These are phyloP conservation scores for Penicillium sp. DNA, from an alignment of 2,329 filamentous ascomycete genomes.

Conservation along the genomic window DNA sequence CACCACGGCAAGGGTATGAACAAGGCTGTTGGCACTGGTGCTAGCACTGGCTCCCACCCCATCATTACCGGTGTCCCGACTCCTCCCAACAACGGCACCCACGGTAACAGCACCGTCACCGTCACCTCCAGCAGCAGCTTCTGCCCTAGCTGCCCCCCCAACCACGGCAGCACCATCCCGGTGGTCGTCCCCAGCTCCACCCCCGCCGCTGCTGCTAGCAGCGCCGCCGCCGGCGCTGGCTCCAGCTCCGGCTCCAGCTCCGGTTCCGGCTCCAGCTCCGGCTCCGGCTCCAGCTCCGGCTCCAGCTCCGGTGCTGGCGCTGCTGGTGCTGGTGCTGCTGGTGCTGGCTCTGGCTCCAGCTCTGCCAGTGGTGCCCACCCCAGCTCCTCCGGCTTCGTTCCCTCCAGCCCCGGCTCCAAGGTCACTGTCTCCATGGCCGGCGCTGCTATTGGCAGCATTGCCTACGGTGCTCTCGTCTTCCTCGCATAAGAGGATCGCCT, in stretches of 20 bases:
- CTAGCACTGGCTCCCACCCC: conserved; percentile 20
- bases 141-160: too few relatives aligned
- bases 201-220: not conserved
- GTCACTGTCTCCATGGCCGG: conserved; percentile 24
- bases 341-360: conserved; percentile 1
- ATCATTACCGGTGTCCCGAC: conserved; percentile 16
- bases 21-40: conserved; percentile 6
- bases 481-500: conserved; percentile 23
- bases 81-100: conserved; percentile 9
- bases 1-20: not conserved
- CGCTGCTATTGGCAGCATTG: conserved; percentile 21
- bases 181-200: too few relatives aligned
- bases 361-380: conserved; percentile 12
- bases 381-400: conserved; percentile 17
- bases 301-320: conserved; percentile 1
- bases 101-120: conserved; percentile 5
- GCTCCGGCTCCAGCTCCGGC: not conserved
- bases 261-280: not conserved
- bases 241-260: not conserved
- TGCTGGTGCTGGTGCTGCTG: conserved; percentile 3
- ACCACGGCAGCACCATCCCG: too few relatives aligned
- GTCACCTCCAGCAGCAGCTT: conserved; percentile 10
- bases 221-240: not conserved
- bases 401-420: conserved; percentile 29
- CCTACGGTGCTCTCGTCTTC: conserved; percentile 23